Percentiles rank a stretch among this genome's conserved stretches.
phyloP scores from a whole-genome alignment of 306 rosid genomes.

The Casuarina equisetifolia region DNA sequence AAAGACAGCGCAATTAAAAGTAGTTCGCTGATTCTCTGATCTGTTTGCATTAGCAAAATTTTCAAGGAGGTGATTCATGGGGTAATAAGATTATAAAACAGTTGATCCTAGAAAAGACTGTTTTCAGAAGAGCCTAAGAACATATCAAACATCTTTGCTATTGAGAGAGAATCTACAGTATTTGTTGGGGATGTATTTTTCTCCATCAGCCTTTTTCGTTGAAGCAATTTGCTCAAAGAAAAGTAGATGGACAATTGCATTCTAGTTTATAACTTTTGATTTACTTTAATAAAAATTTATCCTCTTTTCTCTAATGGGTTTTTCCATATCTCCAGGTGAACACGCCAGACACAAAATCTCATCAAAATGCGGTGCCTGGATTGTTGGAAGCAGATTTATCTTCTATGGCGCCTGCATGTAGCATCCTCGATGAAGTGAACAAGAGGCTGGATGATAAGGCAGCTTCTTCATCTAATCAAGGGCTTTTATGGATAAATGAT shows the following conservation, averaged over 20 bases:
- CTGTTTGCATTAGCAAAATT: neutral
- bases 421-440: constrained; percentile 26
- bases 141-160: neutral
- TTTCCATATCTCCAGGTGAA: constrained; percentile 33
- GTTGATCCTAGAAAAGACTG: neutral
- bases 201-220: no score
- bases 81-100: neutral
- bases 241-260: neutral
- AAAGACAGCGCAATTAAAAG: neutral
- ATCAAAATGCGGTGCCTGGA: constrained; percentile 18
- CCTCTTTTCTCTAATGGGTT: constrained; percentile 9
- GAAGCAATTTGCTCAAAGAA: no score
- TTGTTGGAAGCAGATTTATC: constrained; percentile 30
- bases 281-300: neutral
- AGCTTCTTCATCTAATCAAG: constrained; percentile 38
- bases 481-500: constrained; percentile 64
- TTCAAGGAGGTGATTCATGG: neutral
- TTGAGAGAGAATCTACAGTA: neutral
- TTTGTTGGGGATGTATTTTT: neutral
- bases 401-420: constrained; percentile 36
- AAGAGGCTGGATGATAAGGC: constrained; percentile 24
- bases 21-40: neutral
- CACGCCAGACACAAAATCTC: constrained; percentile 25
- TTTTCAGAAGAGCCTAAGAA: neutral
- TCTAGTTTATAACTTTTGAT: neutral